These are phyloP conservation scores for Borealophlyctis nickersoniae DNA, from an alignment of 192 early-diverging fungal genomes.

Conservation along the genomic window DNA sequence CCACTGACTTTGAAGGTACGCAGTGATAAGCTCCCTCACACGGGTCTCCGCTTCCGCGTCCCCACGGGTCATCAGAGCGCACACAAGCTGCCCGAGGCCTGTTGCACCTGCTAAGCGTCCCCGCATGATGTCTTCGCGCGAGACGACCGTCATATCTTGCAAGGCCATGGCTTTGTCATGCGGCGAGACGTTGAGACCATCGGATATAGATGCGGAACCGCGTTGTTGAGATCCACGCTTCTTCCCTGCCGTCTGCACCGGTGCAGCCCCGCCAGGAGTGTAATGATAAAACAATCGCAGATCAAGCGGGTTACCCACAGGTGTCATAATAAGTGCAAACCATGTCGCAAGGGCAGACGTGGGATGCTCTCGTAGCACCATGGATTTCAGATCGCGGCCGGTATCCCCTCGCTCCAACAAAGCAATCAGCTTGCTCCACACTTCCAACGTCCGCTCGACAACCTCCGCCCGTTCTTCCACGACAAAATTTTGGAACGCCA, in stretches of 20 bases:
- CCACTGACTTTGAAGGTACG: conserved; percentile 66
- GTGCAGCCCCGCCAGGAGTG: conserved; percentile 1
- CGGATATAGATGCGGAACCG: not conserved
- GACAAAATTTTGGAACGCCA: conserved; percentile 89
- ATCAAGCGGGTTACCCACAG: conserved; percentile 78
- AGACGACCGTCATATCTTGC: conserved; percentile 85
- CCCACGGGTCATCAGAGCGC: conserved; percentile 42
- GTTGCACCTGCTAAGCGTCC: conserved; percentile 74
- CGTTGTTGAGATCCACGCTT: conserved; percentile 4
- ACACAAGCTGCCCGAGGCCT: conserved; percentile 74
- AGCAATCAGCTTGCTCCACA: conserved; percentile 67
- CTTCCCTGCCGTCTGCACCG: not conserved
- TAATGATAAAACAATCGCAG: conserved; percentile 37
- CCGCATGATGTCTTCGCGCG: conserved; percentile 70
- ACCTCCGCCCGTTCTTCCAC: conserved; percentile 77
- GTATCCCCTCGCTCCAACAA: conserved; percentile 21
- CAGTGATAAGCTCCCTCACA: conserved; percentile 50
- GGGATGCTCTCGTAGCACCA: conserved; percentile 18
- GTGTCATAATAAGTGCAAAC: conserved; percentile 78
- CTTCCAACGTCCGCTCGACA: conserved; percentile 49
- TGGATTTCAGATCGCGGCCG: conserved; percentile 3
- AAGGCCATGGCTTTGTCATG: conserved; percentile 85
- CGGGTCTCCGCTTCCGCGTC: not conserved
- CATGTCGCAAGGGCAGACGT: conserved; percentile 44
- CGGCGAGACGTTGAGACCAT: conserved; percentile 65